Evolutionary conservation across 257 asterid species (phyloP), one percentile per base, ranked within the genome.

Genomic region (Jasminum sambac): DNA sequence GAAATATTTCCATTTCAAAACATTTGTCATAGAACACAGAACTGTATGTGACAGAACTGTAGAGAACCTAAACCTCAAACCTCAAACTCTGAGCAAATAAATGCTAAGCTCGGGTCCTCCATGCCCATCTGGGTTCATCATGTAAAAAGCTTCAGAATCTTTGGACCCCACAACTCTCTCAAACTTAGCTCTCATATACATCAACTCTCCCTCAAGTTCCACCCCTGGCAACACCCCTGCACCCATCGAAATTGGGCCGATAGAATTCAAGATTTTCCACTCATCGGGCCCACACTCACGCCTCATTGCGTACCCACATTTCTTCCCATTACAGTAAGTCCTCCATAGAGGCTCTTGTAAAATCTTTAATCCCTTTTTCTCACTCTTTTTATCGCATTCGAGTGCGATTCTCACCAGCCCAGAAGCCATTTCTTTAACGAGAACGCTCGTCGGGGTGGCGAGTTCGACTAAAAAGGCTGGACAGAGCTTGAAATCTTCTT

Each of bases 31-130:
- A 24, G 67, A 44, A 72, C 0, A 65, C 43, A 13, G 71, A 60
- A 23, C 36, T 13, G 60, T 10, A 8, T 21, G 24, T 10, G 0
- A 14, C 8, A 63, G 52, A 43, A 13, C 5, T 36, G 1, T 3
- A 50, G 19, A 12, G 14, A 74, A 24, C 11, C 71, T 30, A 30
- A 30, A 30, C 2, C 1, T 60, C 57, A n/a, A n/a, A 5, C 8
- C 43, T 60, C 57, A 93, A 78, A 85, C 96, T 74, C 98, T 87
- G 30, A 94, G 93, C 80, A 94, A 78, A 69, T 94, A 94, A 63
- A 94, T 84, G 78, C 99, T 91, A 42, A 94, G 89, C 73, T 94
- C 99, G 64, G 98, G 96, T 21, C 99, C 96, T 60, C 98, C 96
- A 77, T 84, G 82, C 2, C 96, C 87, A 77, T 94, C 99, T 4